Evolutionary conservation across 805 yeast species (phyloP).

Genomic region (Jamesozyma lodderae): DNA sequence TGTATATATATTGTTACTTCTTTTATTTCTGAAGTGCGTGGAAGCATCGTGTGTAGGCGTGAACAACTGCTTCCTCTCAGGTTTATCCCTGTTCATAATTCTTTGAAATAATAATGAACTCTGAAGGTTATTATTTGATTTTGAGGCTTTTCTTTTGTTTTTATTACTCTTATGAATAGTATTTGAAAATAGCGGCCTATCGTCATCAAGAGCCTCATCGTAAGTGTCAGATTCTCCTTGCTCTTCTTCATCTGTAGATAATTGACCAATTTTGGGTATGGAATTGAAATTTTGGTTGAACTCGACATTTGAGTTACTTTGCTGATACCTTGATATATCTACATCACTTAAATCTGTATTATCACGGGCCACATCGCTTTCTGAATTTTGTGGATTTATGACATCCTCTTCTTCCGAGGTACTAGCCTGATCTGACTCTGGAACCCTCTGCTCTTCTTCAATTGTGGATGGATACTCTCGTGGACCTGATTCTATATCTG

Average conservation of each 20-base stretch:
- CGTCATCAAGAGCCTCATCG: conserved; percentile 14
- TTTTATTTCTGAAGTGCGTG: conserved; percentile 3
- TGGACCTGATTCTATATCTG: neutral
- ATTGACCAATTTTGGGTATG: conserved; percentile 28
- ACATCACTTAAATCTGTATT: neutral
- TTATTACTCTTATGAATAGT: neutral
- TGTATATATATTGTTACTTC: no score
- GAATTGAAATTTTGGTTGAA: conserved; percentile 14
- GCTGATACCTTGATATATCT: neutral
- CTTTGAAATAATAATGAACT: conserved; percentile 11
- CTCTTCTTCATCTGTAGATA: conserved; percentile 37
- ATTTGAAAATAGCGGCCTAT: conserved; percentile 12
- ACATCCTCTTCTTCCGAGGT: conserved; percentile 23
- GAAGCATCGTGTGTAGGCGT: conserved; percentile 7
- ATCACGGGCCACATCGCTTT: neutral
- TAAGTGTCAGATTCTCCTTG: conserved; percentile 10
- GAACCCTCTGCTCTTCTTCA: conserved; percentile 20
- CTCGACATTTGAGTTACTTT: neutral
- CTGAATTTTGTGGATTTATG: neutral
- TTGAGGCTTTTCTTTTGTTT: neutral
- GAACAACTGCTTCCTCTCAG: conserved; percentile 7
- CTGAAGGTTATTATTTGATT: neutral
- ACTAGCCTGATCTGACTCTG: conserved; percentile 30
- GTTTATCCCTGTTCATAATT: conserved; percentile 8
- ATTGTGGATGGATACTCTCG: neutral